These are phyloP conservation scores for Aspergillus asperescens DNA, from an alignment of 495 filamentous ascomycete species.

Conservation along the genomic window DNA sequence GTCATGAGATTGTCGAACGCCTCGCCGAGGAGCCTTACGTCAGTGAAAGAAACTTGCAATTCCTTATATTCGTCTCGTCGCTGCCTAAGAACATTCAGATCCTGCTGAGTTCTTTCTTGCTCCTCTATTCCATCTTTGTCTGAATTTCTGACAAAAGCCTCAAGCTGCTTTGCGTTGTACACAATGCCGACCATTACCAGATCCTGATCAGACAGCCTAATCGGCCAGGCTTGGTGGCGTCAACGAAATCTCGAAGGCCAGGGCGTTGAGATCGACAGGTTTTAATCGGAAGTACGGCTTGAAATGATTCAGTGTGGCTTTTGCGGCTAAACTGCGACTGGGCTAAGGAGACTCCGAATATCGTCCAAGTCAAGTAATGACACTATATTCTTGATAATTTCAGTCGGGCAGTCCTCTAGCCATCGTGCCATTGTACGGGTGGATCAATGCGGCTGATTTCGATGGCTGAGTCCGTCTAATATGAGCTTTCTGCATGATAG, in stretches of 20 bases:
- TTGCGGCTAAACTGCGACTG: neutral
- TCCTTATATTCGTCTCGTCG: neutral
- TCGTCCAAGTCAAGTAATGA: neutral
- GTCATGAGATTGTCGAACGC: neutral
- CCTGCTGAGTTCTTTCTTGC: neutral
- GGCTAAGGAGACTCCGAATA: neutral
- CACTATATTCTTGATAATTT: neutral
- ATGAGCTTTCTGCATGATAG: too few relatives aligned
- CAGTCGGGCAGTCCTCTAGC: slow-evolving; percentile 1
- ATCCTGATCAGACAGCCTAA: neutral
- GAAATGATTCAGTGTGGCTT: neutral
- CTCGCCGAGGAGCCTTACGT: neutral
- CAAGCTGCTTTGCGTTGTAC: neutral
- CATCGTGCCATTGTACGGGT: slow-evolving; percentile 10
- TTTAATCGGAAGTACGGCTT: neutral
- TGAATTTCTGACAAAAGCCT: neutral
- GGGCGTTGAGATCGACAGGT: neutral
- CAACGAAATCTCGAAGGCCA: neutral
- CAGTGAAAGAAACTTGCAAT: neutral
- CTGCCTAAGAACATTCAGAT: neutral
- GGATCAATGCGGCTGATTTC: too few relatives aligned
- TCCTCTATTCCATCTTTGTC: neutral
- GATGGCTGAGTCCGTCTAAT: too few relatives aligned
- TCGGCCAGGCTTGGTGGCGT: slow-evolving; percentile 2
- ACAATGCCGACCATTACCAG: slow-evolving; percentile 1